Evolutionary conservation across 495 filamentous ascomycete genomes (phyloP).

Genomic region (Aspergillus biplanus): DNA sequence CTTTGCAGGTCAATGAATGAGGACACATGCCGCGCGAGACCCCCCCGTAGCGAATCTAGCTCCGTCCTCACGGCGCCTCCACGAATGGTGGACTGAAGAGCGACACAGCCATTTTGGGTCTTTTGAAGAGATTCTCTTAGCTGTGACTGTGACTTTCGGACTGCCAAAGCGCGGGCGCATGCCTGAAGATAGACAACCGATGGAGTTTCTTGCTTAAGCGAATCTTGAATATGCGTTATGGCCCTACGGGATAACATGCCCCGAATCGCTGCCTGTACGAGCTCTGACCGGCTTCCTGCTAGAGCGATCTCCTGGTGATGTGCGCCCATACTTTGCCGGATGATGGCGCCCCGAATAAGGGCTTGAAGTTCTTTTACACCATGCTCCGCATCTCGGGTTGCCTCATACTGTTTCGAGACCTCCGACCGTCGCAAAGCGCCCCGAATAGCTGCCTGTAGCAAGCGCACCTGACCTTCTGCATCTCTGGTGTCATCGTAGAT

Average conservation of each 20-base stretch:
- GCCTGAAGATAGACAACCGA: slow-evolving; percentile 54
- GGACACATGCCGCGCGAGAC: slow-evolving; percentile 34
- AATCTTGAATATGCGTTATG: slow-evolving; percentile 36
- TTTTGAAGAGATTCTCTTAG: slow-evolving; percentile 38
- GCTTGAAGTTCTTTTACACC: slow-evolving; percentile 43
- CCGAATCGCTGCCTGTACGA: slow-evolving; percentile 56
- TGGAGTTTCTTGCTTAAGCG: slow-evolving; percentile 34
- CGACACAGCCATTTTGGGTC: slow-evolving; percentile 28
- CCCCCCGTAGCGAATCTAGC: slow-evolving; percentile 30
- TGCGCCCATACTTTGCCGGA: slow-evolving; percentile 48
- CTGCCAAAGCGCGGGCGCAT: slow-evolving; percentile 40
- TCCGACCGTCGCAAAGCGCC: slow-evolving; percentile 53
- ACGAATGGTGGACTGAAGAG: slow-evolving; percentile 49
- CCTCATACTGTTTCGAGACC: slow-evolving; percentile 44
- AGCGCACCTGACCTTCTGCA: slow-evolving; percentile 52
- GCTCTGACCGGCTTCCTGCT: slow-evolving; percentile 29
- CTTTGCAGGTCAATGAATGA: slow-evolving; percentile 39
- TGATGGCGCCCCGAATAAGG: slow-evolving; percentile 45
- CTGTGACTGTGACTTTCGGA: slow-evolving; percentile 34
- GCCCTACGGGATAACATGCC: slow-evolving; percentile 51
- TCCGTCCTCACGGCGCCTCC: slow-evolving; percentile 38
- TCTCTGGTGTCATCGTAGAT: slow-evolving; percentile 52
- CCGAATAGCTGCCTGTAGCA: slow-evolving; percentile 74
- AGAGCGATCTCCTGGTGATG: slow-evolving; percentile 55
- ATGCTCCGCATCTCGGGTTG: slow-evolving; percentile 38